Base-by-base conservation (phyloP, 768 basidiomycete genomes). In the Lanmaoa pseudosensibilis region DNA sequence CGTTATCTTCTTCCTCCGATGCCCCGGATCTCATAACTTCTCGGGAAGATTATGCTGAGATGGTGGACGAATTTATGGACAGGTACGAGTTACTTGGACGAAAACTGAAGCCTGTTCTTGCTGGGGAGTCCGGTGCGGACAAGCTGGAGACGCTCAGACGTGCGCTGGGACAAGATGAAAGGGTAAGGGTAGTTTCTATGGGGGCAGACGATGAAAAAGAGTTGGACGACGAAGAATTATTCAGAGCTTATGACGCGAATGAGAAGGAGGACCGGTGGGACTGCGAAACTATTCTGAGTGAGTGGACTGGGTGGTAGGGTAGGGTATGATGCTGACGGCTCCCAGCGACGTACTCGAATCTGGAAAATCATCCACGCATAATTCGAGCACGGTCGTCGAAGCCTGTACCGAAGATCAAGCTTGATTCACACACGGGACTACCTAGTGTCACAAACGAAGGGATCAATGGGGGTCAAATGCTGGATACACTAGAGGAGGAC, bases 321-420 rank as follows among this genome's bases (percentile, higher is more conserved):
- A 33, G 2, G 27, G 33, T 41, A 27, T 13, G 46, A 18, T 50
- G 56, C 56, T 58, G 62, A 60, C 44, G n/a, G 40, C 43, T 48
- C 32, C 19, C 66, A 97, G 96, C 90, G 10, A 98, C 95, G 11
- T 95, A 94, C 69, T 89, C 93, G n/a, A 99, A 97, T 67, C 79
- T 98, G 8, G 97, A 97, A 70, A 99, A 99, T 66, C 97, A 98
- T 69, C 97, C 97, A 0, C 84, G 88, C 10, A 75, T 97, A 33
- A 94, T 99, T 56, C 82, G 84, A 25, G 84, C 86, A 19, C 78
- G 86, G 34, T 79, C 84, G 56, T 66, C 73, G 39, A 79, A 76
- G 64, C 73, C 75, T 21, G 78, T 81, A 0, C 78, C 86, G 0
- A 88, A 83, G 69, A 92, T 95, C 60, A 66, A 71, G 30, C 75